A percentile compares a stretch with the other conserved stretches of the same genome.
Evolutionary conservation across 305 asterid genomes (phyloP).

Genomic region (Withania somnifera): DNA sequence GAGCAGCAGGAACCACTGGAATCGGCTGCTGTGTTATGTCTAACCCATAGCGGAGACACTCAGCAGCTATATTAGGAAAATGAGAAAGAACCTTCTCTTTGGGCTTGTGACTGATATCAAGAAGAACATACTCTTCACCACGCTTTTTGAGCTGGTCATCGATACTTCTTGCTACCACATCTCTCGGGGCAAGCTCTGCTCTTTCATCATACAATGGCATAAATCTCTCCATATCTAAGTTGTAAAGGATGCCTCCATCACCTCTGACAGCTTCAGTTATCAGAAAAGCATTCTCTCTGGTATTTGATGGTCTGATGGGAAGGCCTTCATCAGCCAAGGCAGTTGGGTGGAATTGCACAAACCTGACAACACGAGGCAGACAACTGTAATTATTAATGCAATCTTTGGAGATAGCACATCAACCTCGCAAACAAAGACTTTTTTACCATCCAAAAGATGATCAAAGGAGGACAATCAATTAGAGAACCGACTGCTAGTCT

Average conservation of each 20-base stretch:
- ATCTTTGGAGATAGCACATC: background rate
- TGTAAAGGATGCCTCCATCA: slow-evolving; percentile 89
- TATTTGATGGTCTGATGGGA: slow-evolving; percentile 48
- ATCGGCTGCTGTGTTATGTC: slow-evolving; percentile 82
- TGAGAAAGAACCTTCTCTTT: slow-evolving; percentile 58
- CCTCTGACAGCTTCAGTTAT: slow-evolving; percentile 97
- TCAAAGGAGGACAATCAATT: background rate
- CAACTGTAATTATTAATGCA: background rate
- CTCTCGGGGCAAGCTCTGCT: slow-evolving; percentile 96
- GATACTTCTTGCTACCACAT: slow-evolving; percentile 91
- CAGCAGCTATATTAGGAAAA: slow-evolving; percentile 92
- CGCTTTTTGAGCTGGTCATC: slow-evolving; percentile 91
- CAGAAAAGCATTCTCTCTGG: slow-evolving; percentile 84
- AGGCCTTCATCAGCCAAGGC: slow-evolving; percentile 97
- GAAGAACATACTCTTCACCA: slow-evolving; percentile 78
- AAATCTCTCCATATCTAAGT: slow-evolving; percentile 68
- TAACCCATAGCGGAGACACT: slow-evolving; percentile 69
- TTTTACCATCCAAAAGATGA: background rate
- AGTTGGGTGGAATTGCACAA: slow-evolving; percentile 99
- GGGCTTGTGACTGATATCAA: slow-evolving; percentile 87
- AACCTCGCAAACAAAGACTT: slow-evolving; percentile 2
- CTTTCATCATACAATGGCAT: slow-evolving; percentile 83
- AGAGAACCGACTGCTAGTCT: background rate
- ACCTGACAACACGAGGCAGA: slow-evolving; percentile 32
- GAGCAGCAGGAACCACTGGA: slow-evolving; percentile 96